Evolutionary conservation across 2,329 filamentous ascomycete species (phyloP).

Genomic region (Diaporthe velutina): DNA sequence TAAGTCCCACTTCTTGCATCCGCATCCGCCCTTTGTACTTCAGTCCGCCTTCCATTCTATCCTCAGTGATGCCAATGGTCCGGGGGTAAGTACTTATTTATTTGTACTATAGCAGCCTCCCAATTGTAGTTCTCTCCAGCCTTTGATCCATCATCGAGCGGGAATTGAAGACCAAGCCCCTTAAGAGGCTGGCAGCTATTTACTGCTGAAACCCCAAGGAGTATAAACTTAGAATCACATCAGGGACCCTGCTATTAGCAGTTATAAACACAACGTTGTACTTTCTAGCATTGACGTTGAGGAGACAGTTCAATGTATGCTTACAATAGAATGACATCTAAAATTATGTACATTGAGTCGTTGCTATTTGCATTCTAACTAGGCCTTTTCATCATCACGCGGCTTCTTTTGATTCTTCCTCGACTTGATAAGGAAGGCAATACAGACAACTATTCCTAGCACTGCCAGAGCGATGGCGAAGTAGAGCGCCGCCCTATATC

Average conservation of each 20-base stretch:
- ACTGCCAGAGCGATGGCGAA: conserved; percentile 41
- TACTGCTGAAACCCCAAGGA: too few species aligned
- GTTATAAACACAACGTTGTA: too few species aligned
- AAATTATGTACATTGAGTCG: neutral
- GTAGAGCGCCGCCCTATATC: conserved; percentile 41
- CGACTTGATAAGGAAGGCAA: conserved; percentile 37
- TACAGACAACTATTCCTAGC: conserved; percentile 37
- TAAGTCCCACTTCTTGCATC: too few species aligned
- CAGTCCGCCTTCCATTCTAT: neutral
- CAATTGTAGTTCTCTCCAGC: conserved; percentile 29
- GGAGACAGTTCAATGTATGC: too few species aligned
- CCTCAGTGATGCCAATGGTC: conserved; percentile 6
- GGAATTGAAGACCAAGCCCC: conserved; percentile 23
- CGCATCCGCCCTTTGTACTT: neutral
- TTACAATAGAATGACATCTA: neutral
- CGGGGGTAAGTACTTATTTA: conserved; percentile 12
- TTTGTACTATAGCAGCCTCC: neutral
- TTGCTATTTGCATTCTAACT: neutral
- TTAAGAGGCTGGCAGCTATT: conserved; percentile 8
- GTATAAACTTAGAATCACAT: neutral
- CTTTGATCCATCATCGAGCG: neutral
- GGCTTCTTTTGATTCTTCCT: neutral
- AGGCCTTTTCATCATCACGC: neutral
- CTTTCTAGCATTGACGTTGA: too few species aligned
- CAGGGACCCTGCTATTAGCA: too few species aligned